A percentile compares a stretch with the other conserved stretches of the same genome.
phyloP scores from a whole-genome alignment of 176 grass and related monocot genomes.

The Zea luxurians region DNA sequence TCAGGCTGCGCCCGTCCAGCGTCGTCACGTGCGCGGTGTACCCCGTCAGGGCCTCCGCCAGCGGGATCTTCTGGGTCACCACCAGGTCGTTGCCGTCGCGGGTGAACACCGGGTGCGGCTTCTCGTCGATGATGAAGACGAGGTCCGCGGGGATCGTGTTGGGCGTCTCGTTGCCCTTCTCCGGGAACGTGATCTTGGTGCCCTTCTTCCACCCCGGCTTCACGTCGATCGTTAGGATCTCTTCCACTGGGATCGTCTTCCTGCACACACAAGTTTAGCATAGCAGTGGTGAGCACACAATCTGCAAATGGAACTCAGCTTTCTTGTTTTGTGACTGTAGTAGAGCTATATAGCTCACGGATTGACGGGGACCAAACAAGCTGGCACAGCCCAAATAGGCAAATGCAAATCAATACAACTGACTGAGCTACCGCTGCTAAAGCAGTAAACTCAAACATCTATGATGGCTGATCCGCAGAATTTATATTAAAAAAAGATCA shows the following conservation, averaged over 20 bases:
- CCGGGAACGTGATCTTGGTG: slow-evolving; percentile 94
- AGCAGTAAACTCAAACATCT: too few relatives aligned
- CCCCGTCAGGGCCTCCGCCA: slow-evolving; percentile 66
- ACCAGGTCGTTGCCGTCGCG: slow-evolving; percentile 91
- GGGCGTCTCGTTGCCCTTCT: slow-evolving; percentile 85
- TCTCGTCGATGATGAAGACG: slow-evolving; percentile 91
- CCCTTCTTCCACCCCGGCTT: slow-evolving; percentile 99
- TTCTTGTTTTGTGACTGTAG: not conserved
- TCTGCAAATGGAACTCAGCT: not conserved
- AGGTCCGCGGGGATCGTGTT: slow-evolving; percentile 66
- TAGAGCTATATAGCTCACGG: too few relatives aligned
- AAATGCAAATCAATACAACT: too few relatives aligned
- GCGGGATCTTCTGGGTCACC: slow-evolving; percentile 64
- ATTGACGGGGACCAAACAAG: too few relatives aligned
- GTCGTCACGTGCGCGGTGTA: slow-evolving; percentile 59
- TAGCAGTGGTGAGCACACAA: not conserved
- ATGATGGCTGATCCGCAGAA: too few relatives aligned
- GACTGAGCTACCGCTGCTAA: too few relatives aligned
- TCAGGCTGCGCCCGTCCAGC: slow-evolving; percentile 76
- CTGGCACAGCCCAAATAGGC: too few relatives aligned
- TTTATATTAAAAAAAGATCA: too few relatives aligned
- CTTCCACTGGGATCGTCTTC: slow-evolving; percentile 70
- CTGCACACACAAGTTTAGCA: slow-evolving; percentile 8
- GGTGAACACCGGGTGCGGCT: slow-evolving; percentile 85
- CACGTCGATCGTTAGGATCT: slow-evolving; percentile 87